A percentile compares a stretch with the other conserved stretches of the same genome.
These are phyloP conservation scores for Saitozyma sp. DNA, from an alignment of 768 basidiomycete genomes.

Conservation along the genomic window DNA sequence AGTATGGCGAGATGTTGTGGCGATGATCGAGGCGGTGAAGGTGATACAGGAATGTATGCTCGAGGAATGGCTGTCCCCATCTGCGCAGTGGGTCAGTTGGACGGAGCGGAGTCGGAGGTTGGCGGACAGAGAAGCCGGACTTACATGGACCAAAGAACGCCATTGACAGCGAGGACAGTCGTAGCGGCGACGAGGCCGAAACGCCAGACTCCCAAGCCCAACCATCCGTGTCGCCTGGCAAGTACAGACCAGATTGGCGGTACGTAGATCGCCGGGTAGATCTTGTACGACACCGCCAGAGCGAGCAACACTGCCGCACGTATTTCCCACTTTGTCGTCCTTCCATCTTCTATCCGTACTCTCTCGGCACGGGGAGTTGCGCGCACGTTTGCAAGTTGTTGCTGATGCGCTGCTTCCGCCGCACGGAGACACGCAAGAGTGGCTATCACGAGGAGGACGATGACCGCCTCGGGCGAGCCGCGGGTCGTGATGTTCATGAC, in stretches of 20 bases:
- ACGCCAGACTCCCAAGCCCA: constrained; percentile 57
- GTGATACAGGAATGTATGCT: constrained; percentile 92
- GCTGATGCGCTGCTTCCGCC: background rate
- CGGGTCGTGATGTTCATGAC: constrained; percentile 95
- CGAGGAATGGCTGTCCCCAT: constrained; percentile 90
- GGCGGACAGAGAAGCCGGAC: constrained; percentile 43
- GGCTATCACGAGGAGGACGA: constrained; percentile 74
- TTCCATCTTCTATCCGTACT: background rate
- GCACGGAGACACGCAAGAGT: constrained; percentile 61
- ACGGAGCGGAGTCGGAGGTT: constrained; percentile 3
- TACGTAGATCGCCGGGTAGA: constrained; percentile 91
- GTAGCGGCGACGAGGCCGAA: constrained; percentile 71
- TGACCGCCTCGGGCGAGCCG: constrained; percentile 88
- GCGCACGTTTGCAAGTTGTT: too few relatives aligned
- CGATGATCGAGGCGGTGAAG: constrained; percentile 87
- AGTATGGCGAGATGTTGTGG: constrained; percentile 98
- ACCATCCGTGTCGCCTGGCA: constrained; percentile 25
- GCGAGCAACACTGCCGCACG: constrained; percentile 73
- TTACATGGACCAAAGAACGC: constrained; percentile 72
- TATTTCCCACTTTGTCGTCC: constrained; percentile 57
- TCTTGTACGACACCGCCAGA: constrained; percentile 90
- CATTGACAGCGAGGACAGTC: constrained; percentile 67
- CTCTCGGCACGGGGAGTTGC: constrained; percentile 44
- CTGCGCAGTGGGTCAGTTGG: constrained; percentile 55
- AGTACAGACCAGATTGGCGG: constrained; percentile 66